Evolutionary conservation across 176 grass and related monocot species (phyloP).

Genomic region (Hordeum vulgare): DNA sequence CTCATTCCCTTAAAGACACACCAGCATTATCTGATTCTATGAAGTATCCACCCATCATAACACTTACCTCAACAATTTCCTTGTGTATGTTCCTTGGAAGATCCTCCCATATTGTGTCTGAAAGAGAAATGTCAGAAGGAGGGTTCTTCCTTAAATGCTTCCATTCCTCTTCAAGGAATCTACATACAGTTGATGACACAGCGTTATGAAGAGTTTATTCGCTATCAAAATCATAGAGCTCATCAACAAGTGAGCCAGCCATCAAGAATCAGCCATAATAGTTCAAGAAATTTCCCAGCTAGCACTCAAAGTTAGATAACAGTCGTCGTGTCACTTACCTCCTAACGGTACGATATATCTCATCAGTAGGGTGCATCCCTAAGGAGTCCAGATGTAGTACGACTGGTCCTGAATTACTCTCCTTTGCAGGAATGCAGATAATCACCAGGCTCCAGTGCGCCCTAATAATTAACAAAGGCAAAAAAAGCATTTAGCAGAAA

Average conservation of each 20-base stretch:
- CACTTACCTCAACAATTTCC: slow-evolving; percentile 39
- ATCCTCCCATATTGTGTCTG: slow-evolving; percentile 30
- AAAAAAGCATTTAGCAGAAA: neutral
- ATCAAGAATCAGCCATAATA: neutral
- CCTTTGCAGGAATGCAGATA: slow-evolving; percentile 73
- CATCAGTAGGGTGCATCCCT: slow-evolving; percentile 45
- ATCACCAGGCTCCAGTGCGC: slow-evolving; percentile 93
- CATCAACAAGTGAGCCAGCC: neutral
- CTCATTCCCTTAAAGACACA: neutral
- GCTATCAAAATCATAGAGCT: neutral
- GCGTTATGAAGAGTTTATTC: neutral
- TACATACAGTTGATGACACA: slow-evolving; percentile 16
- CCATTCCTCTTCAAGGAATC: slow-evolving; percentile 59
- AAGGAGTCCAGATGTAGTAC: slow-evolving; percentile 93
- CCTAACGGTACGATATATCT: slow-evolving; percentile 44
- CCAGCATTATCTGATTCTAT: neutral
- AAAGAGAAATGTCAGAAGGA: slow-evolving; percentile 17
- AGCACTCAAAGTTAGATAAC: neutral
- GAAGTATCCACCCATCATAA: neutral
- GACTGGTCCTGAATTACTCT: slow-evolving; percentile 58
- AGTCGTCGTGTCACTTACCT: slow-evolving; percentile 26
- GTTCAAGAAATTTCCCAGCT: neutral
- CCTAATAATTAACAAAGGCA: slow-evolving; percentile 48
- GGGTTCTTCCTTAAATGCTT: slow-evolving; percentile 30
- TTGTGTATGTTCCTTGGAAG: slow-evolving; percentile 31